Percentiles rank a stretch among this genome's conserved stretches.
These are phyloP conservation scores for Otatea glauca DNA, from an alignment of 176 grass and related monocot genomes.

Conservation along the genomic window DNA sequence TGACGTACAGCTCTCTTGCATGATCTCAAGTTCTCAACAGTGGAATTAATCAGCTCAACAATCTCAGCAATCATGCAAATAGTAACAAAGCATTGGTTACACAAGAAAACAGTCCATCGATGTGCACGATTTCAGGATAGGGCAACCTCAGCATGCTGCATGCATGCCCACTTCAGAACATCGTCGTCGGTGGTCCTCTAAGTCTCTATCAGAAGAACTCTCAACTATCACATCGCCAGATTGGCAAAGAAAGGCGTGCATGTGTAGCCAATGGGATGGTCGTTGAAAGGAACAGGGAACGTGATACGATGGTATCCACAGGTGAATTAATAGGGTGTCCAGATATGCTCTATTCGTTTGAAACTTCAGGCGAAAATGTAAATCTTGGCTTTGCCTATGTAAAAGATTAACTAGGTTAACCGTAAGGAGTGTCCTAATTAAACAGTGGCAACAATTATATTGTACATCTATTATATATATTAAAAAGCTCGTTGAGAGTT, in stretches of 20 bases:
- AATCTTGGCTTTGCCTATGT: neutral
- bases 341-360: neutral
- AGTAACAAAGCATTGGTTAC: neutral
- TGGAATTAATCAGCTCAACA: slow-evolving; percentile 6
- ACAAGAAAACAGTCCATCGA: neutral
- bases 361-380: neutral
- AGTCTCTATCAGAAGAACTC: slow-evolving; percentile 7
- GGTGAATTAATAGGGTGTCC: neutral
- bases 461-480: too few species aligned
- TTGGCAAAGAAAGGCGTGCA: neutral
- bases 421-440: neutral
- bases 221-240: slow-evolving; percentile 40
- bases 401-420: too few species aligned
- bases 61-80: neutral
- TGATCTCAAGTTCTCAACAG: slow-evolving; percentile 18
- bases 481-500: too few species aligned
- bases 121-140: slow-evolving; percentile 10
- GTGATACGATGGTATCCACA: neutral
- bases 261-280: neutral
- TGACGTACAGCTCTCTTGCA: neutral
- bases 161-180: neutral
- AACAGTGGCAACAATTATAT: neutral
- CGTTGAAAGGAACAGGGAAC: slow-evolving; percentile 1
- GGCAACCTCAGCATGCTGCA: neutral
- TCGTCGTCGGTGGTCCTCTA: slow-evolving; percentile 47